Evolutionary conservation across 495 filamentous ascomycete species (phyloP), one percentile per base, ranked within the genome.

Genomic region (Penicillium roqueforti): DNA sequence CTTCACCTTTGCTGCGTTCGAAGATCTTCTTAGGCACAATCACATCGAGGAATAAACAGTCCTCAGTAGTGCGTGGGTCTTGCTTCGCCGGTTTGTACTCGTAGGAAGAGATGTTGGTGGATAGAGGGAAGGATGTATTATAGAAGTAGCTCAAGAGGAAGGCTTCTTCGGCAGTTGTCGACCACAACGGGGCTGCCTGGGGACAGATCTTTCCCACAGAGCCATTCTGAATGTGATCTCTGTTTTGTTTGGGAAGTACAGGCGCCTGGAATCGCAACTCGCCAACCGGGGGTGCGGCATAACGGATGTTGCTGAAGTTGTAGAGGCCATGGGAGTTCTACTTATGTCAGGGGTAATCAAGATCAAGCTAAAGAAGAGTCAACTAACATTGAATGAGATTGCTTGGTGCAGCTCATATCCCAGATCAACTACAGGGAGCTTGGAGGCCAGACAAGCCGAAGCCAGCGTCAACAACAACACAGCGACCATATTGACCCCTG

Each of bases 241-340:
- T 66, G 46, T 71, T 68, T 19, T 48, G 16, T 9, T 59, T 52
- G 0, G 81, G 80, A 18, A 69, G 63, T 6, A 66, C 40, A 0
- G 81, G 80, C 6, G 76, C 71, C 18, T 66, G 63, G 56, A 82
- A 84, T 13, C 82, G 70, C 4, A 80, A 61, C 38, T 78, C 61
- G 13, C 77, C 79, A 8, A 77, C 23, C 10, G 83, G 83, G 9
- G 81, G 78, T 16, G 76, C 76, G 6, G 78, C 81, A 63, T 80
- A 86, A 23, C 80, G 76, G 57, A 86, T 83, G 49, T 84, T 83
- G 32, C 67, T 73, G 67, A 84, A 85, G 51, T 79, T 83, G 55
- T 83, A 84, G 56, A 74, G 38, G 16, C 63, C 61, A 25, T 46
- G 68, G 25, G 68, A 51, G 26, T 25, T 57, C 63, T 66, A 19